Percentiles rank a stretch among this genome's conserved stretches.
Evolutionary conservation across 2,329 filamentous ascomycete species (phyloP).

Genomic region (Trichoderma koningiopsis): DNA sequence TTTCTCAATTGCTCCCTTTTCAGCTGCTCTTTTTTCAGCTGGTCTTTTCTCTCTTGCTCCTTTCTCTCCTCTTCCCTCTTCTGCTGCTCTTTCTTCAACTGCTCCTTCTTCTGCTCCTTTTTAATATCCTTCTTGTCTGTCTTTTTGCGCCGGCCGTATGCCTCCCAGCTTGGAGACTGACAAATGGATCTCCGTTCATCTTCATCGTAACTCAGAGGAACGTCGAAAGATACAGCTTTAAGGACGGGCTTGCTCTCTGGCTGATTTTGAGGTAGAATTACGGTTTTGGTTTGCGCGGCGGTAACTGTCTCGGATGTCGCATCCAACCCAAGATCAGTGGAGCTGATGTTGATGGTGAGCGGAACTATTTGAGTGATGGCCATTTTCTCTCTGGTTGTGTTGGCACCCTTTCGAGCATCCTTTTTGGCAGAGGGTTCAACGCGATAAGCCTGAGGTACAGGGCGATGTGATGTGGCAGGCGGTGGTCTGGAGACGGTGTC

Average conservation of each 20-base stretch:
- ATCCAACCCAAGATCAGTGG: constrained; percentile 18
- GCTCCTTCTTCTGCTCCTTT: constrained; percentile 43
- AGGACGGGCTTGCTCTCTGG: constrained; percentile 30
- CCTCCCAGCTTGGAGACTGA: constrained; percentile 65
- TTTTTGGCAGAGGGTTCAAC: constrained; percentile 21
- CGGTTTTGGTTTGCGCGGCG: constrained; percentile 15
- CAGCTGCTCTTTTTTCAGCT: constrained; percentile 27
- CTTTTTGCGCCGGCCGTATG: constrained; percentile 55
- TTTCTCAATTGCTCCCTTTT: constrained; percentile 9
- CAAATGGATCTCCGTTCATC: constrained; percentile 49
- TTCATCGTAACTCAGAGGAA: constrained; percentile 37
- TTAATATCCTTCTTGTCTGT: constrained; percentile 56
- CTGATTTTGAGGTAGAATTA: constrained; percentile 19
- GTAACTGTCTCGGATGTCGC: constrained; percentile 22
- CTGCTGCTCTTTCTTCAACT: constrained; percentile 33
- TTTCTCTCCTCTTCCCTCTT: constrained; percentile 24
- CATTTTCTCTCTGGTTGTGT: constrained; percentile 16
- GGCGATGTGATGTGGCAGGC: constrained; percentile 16
- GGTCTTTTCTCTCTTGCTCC: constrained; percentile 27
- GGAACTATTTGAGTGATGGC: constrained; percentile 23
- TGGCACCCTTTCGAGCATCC: constrained; percentile 4
- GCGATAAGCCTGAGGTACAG: constrained; percentile 27
- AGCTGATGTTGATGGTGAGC: constrained; percentile 28
- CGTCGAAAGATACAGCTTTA: constrained; percentile 39
- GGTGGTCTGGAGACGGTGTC: constrained; percentile 5